Evolutionary conservation across 768 basidiomycete genomes (phyloP), one percentile per base, ranked within the genome.

Genomic region (Tephrocybe sp.): DNA sequence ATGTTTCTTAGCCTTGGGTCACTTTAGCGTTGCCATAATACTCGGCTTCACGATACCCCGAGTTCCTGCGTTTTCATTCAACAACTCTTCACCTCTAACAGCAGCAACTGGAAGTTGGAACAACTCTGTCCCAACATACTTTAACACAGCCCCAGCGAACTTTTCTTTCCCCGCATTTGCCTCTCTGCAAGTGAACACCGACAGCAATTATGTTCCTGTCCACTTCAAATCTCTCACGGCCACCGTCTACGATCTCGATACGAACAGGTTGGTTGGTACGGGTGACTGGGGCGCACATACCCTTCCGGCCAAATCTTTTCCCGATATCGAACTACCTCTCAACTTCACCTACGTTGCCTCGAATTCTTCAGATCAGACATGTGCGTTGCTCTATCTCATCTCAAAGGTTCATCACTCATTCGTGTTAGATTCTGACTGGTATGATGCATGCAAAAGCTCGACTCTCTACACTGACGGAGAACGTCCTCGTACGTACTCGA

Each of bases 81-180:
- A 84, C 58, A 68, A 68, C 13, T 55, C 65, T 9, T 65, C 68
- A 5, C 90, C 92, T 1, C 77, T 94, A 40, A 60, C 63, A 11
- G 64, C 69, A n/a, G 86, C 86, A 9, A 78, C 83, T 0, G 82
- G 81, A 19, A 57, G 52, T 28, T 90, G 79, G 72, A 78, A 80
- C 41, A 58, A 70, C 16, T 76, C 79, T 5, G 70, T 89, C 37
- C 77, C 81, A 1, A 76, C 75, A 1, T 64, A 69, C 28, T 96
- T 98, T 72, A 84, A 79, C 28, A 82, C 89, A 50, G 66, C 74
- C 1, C 93, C 92, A 0, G 85, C 94, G 47, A 96, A 96, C 68
- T 98, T 96, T 68, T 82, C 87, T 28, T 98, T 98, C 76, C 80
- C 88, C 3, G 90, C 85, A 0, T 74, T 76, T 36, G 82, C 92